phyloP scores from a whole-genome alignment of 2,329 filamentous ascomycete genomes.

The Calonectria naviculata region DNA sequence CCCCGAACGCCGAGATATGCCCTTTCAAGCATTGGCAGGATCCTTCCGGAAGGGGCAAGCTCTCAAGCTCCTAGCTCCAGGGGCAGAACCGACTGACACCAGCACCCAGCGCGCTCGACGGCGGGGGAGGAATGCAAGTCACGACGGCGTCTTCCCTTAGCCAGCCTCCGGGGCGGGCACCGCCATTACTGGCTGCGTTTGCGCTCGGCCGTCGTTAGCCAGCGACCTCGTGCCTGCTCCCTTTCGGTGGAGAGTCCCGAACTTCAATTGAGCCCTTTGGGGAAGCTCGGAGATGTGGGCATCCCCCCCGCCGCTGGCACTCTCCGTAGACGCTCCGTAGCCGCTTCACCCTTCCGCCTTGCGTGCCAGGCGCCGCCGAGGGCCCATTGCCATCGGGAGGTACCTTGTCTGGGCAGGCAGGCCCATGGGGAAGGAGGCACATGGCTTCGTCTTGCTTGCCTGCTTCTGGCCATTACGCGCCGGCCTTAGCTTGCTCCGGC shows the following conservation, averaged over 20 bases:
- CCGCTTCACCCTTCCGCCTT: constrained; percentile 1
- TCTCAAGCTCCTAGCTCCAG: constrained; percentile 5
- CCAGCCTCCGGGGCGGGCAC: not conserved
- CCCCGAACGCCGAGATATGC: constrained; percentile 45
- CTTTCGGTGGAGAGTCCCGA: not conserved
- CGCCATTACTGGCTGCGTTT: not conserved
- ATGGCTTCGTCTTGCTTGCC: not conserved
- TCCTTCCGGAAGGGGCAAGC: constrained; percentile 39
- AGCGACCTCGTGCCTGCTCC: not conserved
- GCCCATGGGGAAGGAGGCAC: not conserved
- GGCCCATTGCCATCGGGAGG: not conserved
- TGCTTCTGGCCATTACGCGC: not conserved
- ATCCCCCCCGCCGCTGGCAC: not conserved
- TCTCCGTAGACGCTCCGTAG: constrained; percentile 10
- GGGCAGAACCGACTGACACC: not conserved
- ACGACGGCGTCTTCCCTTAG: not conserved
- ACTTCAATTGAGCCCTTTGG: not conserved
- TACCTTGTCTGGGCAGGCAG: not conserved
- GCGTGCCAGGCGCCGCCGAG: not conserved
- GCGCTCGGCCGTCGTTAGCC: not conserved
- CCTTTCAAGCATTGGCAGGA: constrained; percentile 25
- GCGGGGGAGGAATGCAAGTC: not conserved
- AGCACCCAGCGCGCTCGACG: not conserved
- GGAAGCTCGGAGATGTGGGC: constrained; percentile 15
- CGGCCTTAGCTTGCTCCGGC: not conserved